Evolutionary conservation across 768 basidiomycete genomes (phyloP).

Genomic region (Lactifluus volemus): DNA sequence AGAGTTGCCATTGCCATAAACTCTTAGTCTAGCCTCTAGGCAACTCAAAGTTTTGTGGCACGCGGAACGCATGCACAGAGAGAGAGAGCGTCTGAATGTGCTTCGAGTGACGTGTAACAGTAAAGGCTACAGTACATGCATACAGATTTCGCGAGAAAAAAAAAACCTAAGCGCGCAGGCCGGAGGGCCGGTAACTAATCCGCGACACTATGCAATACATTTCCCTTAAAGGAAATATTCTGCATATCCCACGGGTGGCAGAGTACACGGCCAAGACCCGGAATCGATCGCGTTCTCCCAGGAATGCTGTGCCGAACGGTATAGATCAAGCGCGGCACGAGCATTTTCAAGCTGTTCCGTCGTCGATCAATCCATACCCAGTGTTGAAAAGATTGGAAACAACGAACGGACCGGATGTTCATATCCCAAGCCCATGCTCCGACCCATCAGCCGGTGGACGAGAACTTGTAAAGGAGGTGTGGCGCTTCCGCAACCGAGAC

Average conservation of each 20-base stretch:
- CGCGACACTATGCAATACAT: neutral
- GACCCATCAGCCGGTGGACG: conserved; percentile 38
- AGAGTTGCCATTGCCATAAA: neutral
- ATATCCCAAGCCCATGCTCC: conserved; percentile 34
- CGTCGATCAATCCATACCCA: neutral
- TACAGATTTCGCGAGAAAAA: neutral
- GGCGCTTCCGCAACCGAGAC: conserved; percentile 24
- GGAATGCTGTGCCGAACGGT: conserved; percentile 40
- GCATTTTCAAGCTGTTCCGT: conserved; percentile 37
- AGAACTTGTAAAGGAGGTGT: conserved; percentile 34
- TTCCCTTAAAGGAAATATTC: conserved; percentile 11
- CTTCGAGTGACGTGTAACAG: no score
- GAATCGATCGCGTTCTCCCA: conserved; percentile 39
- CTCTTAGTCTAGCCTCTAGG: neutral
- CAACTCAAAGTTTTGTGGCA: neutral
- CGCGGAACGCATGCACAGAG: neutral
- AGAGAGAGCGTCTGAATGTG: no score
- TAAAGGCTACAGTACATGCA: neutral
- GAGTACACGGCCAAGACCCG: conserved; percentile 38
- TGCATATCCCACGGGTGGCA: conserved; percentile 18
- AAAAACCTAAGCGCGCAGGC: neutral
- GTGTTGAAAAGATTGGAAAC: neutral
- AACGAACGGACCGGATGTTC: conserved; percentile 39
- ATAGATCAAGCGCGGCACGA: conserved; percentile 43
- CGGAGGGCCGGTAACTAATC: neutral